These are phyloP conservation scores for Zygotorulaspora mrakii DNA, from an alignment of 1,139 yeast species.

Conservation along the genomic window DNA sequence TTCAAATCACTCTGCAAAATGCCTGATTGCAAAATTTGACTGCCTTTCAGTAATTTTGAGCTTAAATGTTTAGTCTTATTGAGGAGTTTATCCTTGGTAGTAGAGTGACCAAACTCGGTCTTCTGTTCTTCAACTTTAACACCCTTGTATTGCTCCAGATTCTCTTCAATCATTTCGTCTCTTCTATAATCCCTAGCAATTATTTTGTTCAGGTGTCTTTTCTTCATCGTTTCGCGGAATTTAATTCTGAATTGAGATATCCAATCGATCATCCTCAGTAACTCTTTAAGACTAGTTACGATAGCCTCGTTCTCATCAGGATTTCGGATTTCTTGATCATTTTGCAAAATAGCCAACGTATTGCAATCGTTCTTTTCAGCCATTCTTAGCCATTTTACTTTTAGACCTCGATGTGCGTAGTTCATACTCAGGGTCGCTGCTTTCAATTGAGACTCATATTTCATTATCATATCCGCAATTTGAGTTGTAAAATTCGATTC, in stretches of 20 bases:
- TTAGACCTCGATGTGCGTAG: slow-evolving; percentile 15
- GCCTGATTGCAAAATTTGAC: slow-evolving; percentile 48
- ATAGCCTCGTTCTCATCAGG: slow-evolving; percentile 6
- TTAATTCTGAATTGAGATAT: slow-evolving; percentile 17
- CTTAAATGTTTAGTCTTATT: slow-evolving; percentile 38
- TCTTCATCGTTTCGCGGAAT: slow-evolving; percentile 9
- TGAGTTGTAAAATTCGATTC: slow-evolving; percentile 5
- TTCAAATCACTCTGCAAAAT: slow-evolving; percentile 58
- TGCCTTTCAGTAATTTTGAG: slow-evolving; percentile 37
- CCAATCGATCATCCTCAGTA: slow-evolving; percentile 23
- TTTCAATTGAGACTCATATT: slow-evolving; percentile 20
- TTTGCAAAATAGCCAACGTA: slow-evolving; percentile 13
- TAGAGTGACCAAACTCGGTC: slow-evolving; percentile 1
- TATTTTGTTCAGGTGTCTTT: slow-evolving; percentile 7
- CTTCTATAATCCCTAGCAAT: slow-evolving; percentile 19
- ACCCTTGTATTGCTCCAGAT: slow-evolving; percentile 8
- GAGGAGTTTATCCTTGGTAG: slow-evolving; percentile 37
- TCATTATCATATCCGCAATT: slow-evolving; percentile 11
- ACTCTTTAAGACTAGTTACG: slow-evolving; percentile 8
- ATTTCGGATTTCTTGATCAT: slow-evolving; percentile 11
- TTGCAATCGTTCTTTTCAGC: slow-evolving; percentile 10
- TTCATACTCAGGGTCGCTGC: slow-evolving; percentile 17
- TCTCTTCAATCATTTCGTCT: slow-evolving; percentile 18
- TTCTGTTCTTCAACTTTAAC: not conserved
- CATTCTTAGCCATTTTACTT: slow-evolving; percentile 17